These are phyloP conservation scores for Russula sp. DNA, from an alignment of 768 basidiomycete genomes.

Conservation along the genomic window DNA sequence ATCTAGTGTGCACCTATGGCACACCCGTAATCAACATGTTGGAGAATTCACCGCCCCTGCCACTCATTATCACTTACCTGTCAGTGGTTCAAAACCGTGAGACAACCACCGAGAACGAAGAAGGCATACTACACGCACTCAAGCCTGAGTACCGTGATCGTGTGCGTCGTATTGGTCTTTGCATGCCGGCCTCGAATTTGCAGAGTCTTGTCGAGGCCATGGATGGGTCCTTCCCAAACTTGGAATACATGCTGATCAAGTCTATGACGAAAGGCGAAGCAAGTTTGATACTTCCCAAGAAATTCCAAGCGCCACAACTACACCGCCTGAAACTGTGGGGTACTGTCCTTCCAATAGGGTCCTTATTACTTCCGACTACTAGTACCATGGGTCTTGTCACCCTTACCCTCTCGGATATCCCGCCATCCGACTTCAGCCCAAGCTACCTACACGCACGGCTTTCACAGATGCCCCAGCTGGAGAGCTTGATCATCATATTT, in stretches of 20 bases:
- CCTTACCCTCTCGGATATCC: neutral
- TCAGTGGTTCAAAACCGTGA: no score
- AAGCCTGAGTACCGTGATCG: neutral
- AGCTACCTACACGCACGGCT: neutral
- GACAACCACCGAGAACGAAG: neutral
- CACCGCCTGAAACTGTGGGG: neutral
- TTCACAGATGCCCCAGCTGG: neutral
- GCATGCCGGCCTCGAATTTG: neutral
- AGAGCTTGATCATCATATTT: neutral
- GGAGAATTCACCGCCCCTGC: neutral
- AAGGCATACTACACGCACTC: neutral
- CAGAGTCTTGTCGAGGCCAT: neutral
- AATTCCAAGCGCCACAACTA: neutral
- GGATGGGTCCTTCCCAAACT: neutral
- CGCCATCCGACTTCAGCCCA: neutral
- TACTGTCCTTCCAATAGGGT: neutral
- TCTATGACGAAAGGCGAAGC: neutral
- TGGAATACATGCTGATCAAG: neutral
- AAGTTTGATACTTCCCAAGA: neutral
- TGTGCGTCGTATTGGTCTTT: neutral
- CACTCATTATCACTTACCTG: neutral
- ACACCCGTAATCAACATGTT: neutral
- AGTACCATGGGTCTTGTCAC: neutral
- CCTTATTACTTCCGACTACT: neutral
- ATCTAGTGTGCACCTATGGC: neutral